Evolutionary conservation across 208 protist species (phyloP).

Genomic region (Trypanosoma congolense): DNA sequence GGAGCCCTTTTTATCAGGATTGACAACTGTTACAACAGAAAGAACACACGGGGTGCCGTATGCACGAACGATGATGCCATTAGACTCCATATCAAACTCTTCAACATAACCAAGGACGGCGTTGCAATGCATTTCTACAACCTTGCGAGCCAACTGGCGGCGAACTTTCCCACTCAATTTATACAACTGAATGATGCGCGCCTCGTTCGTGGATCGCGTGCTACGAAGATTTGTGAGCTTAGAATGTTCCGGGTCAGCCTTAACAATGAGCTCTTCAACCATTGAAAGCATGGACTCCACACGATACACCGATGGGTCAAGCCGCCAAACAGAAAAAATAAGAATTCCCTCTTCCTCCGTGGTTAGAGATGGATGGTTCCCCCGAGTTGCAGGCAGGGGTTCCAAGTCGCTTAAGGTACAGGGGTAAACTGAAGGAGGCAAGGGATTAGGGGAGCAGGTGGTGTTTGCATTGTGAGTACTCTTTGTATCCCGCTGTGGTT

Average conservation of each 20-base stretch:
- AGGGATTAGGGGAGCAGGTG: neutral
- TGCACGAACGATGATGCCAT: constrained; percentile 85
- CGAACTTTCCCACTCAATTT: constrained; percentile 88
- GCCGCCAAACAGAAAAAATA: constrained; percentile 77
- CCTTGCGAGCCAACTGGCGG: constrained; percentile 85
- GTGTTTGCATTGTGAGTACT: neutral
- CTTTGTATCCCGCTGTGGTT: neutral
- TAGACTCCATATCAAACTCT: constrained; percentile 86
- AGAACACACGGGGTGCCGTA: constrained; percentile 89
- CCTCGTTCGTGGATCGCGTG: constrained; percentile 75
- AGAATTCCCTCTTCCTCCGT: constrained; percentile 81
- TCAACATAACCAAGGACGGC: constrained; percentile 87
- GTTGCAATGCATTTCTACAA: constrained; percentile 87
- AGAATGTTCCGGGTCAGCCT: constrained; percentile 87
- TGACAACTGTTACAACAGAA: constrained; percentile 61
- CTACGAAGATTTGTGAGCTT: constrained; percentile 81
- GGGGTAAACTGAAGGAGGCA: constrained; percentile 19
- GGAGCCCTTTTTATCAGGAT: constrained; percentile 18
- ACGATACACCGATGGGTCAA: constrained; percentile 83
- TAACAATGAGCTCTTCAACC: constrained; percentile 90
- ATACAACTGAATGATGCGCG: constrained; percentile 80
- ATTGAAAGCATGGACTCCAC: constrained; percentile 78
- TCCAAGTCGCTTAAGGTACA: constrained; percentile 33
- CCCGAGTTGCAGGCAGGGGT: constrained; percentile 43
- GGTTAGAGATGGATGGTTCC: constrained; percentile 73